These are phyloP conservation scores for Thalassiosira livingstoniorum DNA, from an alignment of 352 stramenopile genomes.

Conservation along the genomic window DNA sequence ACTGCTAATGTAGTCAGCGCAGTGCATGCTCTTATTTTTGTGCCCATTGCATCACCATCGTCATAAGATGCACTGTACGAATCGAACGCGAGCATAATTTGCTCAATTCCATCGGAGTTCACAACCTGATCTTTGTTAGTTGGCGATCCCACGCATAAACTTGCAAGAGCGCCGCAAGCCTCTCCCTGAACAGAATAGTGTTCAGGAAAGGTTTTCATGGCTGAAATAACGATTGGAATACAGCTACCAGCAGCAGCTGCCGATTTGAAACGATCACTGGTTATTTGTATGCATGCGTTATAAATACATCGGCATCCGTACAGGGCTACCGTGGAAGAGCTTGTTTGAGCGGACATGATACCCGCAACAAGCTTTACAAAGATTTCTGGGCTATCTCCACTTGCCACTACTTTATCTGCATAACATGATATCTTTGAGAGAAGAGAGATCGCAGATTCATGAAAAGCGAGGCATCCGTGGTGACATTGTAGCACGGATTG, in stretches of 20 bases:
- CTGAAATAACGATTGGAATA: constrained; percentile 29
- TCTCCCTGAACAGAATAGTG: constrained; percentile 32
- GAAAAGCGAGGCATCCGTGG: constrained; percentile 2
- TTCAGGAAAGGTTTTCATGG: constrained; percentile 30
- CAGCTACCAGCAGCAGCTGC: constrained; percentile 7
- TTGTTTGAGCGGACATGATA: constrained; percentile 17
- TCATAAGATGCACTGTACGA: constrained; percentile 1
- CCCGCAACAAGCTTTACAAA: constrained; percentile 13
- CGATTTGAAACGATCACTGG: neutral
- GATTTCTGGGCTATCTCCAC: neutral
- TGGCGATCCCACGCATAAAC: constrained; percentile 10
- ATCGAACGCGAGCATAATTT: constrained; percentile 28
- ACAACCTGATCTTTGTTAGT: constrained; percentile 32
- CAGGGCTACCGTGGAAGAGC: constrained; percentile 36
- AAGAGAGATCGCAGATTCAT: constrained; percentile 39
- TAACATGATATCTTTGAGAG: constrained; percentile 50
- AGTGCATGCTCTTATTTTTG: constrained; percentile 41
- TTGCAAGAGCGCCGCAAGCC: constrained; percentile 31
- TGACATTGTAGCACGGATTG: constrained; percentile 5
- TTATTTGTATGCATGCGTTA: constrained; percentile 20
- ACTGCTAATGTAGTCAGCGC: constrained; percentile 36
- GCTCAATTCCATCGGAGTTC: constrained; percentile 19
- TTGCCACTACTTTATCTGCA: neutral
- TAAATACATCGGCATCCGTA: constrained; percentile 41
- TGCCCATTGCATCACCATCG: constrained; percentile 2